Evolutionary conservation across 257 asterid genomes (phyloP).

Genomic region (Mentha longifolia): DNA sequence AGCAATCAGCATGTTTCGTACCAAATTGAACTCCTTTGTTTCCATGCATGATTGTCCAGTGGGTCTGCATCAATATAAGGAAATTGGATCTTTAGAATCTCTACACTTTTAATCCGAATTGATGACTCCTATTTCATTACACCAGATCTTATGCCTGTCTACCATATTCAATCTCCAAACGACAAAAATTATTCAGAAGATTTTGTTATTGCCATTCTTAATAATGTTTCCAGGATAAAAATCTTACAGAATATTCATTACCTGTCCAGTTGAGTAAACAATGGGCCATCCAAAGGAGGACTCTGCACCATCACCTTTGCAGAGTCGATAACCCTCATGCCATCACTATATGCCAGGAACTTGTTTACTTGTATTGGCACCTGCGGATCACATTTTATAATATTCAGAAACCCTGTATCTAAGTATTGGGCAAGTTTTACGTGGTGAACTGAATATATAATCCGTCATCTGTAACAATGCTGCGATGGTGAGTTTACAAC

Average conservation of each 20-base stretch:
- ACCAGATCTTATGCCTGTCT: not conserved
- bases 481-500: not conserved
- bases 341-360: constrained; percentile 52
- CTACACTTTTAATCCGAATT: not conserved
- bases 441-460: no score
- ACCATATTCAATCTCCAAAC: not conserved
- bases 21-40: constrained; percentile 54
- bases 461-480: not conserved
- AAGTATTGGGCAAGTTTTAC: no score
- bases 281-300: constrained; percentile 32
- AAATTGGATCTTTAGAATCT: not conserved
- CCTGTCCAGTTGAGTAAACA: constrained; percentile 49
- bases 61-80: constrained; percentile 42
- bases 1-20: constrained; percentile 57
- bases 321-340: constrained; percentile 53
- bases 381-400: constrained; percentile 24
- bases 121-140: not conserved
- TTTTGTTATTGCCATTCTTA: constrained; percentile 8
- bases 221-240: not conserved
- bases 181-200: not conserved
- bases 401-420: not conserved
- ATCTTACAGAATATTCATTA: constrained; percentile 6
- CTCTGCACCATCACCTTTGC: constrained; percentile 42
- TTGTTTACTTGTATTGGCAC: constrained; percentile 64
- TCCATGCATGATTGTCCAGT: constrained; percentile 52